Conservation (phyloP, 2,329 filamentous ascomycete species). For the Colletotrichum euphorbiae region DNA sequence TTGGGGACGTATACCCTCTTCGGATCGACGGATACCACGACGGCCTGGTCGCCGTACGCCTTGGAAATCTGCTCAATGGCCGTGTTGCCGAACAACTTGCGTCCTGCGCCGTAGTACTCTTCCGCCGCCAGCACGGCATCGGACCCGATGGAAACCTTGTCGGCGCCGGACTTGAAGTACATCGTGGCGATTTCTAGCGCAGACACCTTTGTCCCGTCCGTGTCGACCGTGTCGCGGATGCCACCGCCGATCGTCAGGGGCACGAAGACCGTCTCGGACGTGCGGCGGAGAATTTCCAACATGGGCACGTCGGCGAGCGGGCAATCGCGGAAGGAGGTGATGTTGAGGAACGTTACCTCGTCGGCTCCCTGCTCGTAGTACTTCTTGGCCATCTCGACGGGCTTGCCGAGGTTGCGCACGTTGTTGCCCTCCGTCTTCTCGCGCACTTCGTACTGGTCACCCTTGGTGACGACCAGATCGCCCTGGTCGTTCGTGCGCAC, state of each 20-base stretch:
- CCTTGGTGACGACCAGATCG: conserved; percentile 97
- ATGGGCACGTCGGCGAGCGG: conserved; percentile 93
- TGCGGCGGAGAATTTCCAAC: conserved; percentile 89
- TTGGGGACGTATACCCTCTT: conserved; percentile 88
- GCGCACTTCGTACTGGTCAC: conserved; percentile 97
- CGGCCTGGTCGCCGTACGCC: conserved; percentile 96
- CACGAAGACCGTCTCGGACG: conserved; percentile 93
- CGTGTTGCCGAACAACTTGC: conserved; percentile 80
- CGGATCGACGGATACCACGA: conserved; percentile 95
- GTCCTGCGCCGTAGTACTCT: conserved; percentile 81
- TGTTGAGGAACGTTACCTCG: conserved; percentile 98
- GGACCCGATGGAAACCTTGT: conserved; percentile 97
- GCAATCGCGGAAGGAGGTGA: conserved; percentile 96
- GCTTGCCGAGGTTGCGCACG: conserved; percentile 95
- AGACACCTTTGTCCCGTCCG: conserved; percentile 85
- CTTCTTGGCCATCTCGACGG: conserved; percentile 90
- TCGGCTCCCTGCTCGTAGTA: conserved; percentile 98
- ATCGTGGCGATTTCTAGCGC: conserved; percentile 93
- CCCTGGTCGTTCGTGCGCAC: conserved; percentile 94
- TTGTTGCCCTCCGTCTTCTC: conserved; percentile 76
- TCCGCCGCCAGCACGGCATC: conserved; percentile 95
- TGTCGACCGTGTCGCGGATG: conserved; percentile 92
- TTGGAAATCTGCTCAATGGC: conserved; percentile 95
- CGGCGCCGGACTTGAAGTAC: conserved; percentile 97
- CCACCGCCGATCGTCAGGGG: conserved; percentile 95